phyloP scores from a whole-genome alignment of 139 green algal genomes.

The Micractinium sp. region DNA sequence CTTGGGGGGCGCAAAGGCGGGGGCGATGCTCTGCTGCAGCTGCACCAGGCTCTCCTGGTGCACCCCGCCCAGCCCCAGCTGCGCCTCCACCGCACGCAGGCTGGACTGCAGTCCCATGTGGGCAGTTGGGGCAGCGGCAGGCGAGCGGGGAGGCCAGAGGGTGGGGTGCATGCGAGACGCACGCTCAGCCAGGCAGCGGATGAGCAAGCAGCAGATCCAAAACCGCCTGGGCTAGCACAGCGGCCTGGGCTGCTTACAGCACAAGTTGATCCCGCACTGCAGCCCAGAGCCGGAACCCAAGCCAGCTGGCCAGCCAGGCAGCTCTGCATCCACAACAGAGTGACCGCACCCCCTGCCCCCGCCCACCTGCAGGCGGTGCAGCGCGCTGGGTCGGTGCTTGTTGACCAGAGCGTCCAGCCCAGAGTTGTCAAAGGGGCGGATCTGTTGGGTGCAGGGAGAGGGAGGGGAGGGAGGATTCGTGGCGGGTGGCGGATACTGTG shows the following conservation, averaged over 20 bases:
- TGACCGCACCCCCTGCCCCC: no score
- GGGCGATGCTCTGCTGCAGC: slow-evolving; percentile 66
- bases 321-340: no score
- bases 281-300: neutral
- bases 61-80: neutral
- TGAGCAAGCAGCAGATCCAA: no score
- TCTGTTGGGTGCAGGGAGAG: neutral
- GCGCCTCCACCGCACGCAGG: neutral
- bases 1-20: slow-evolving; percentile 48
- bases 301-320: neutral
- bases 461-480: neutral
- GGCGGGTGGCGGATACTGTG: no score
- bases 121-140: neutral
- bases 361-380: slow-evolving; percentile 37
- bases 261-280: neutral
- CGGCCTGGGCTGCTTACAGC: no score
- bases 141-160: no score
- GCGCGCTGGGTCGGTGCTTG: neutral
- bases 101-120: neutral
- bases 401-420: slow-evolving; percentile 25
- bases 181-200: no score
- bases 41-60: slow-evolving; percentile 49
- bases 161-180: no score
- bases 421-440: slow-evolving; percentile 37
- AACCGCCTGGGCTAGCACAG: no score